phyloP scores from a whole-genome alignment of 2,329 filamentous ascomycete species.

The Fusarium nelsonii region DNA sequence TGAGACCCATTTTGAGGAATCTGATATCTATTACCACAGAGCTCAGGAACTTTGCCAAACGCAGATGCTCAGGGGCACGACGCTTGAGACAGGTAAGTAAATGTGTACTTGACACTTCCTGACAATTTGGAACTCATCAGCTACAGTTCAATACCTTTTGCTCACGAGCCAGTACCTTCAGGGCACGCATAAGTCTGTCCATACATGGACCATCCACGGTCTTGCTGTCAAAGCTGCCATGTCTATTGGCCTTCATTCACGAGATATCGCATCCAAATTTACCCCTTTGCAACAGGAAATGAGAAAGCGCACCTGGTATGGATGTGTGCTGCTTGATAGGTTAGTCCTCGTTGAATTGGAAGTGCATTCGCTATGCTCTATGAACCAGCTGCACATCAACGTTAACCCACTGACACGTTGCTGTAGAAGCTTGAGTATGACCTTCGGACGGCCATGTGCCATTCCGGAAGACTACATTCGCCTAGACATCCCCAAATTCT shows the following conservation, averaged over 20 bases:
- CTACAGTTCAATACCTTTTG: constrained; percentile 61
- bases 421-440: constrained; percentile 31
- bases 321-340: constrained; percentile 38
- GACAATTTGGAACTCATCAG: background rate
- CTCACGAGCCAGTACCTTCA: constrained; percentile 65
- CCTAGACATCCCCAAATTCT: constrained; percentile 12
- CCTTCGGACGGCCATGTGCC: constrained; percentile 27
- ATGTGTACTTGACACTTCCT: background rate
- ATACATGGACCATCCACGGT: constrained; percentile 67
- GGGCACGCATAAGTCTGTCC: constrained; percentile 64
- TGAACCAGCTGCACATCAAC: no score
- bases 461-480: constrained; percentile 38
- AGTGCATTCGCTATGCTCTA: no score
- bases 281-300: constrained; percentile 60
- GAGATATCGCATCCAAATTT: constrained; percentile 52
- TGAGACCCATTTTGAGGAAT: constrained; percentile 47
- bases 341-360: background rate
- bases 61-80: constrained; percentile 57
- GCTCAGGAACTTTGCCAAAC: constrained; percentile 59
- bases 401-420: background rate
- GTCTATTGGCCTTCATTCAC: constrained; percentile 64
- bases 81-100: constrained; percentile 54
- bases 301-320: constrained; percentile 60
- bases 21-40: constrained; percentile 60
- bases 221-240: constrained; percentile 64